Percentiles rank a stretch among this genome's conserved stretches.
phyloP scores from a whole-genome alignment of 352 stramenopile genomes.

The Pythium rishiriense region DNA sequence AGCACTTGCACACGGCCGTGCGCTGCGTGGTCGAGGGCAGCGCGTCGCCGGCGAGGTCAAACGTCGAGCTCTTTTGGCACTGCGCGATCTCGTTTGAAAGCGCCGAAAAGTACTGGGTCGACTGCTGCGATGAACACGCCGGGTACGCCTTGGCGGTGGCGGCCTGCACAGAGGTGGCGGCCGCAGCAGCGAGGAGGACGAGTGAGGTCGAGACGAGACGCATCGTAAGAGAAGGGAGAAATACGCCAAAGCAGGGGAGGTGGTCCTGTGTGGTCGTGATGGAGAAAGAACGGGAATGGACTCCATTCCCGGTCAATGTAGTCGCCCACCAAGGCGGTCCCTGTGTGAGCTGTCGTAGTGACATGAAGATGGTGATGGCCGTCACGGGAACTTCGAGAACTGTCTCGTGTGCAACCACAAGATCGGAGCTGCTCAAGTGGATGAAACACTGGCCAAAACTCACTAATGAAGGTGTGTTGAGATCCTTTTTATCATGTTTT shows the following conservation, averaged over 20 bases:
- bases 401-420: neutral
- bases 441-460: neutral
- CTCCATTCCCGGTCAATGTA: too few species aligned
- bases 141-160: slow-evolving; percentile 20
- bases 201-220: slow-evolving; percentile 5
- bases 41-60: slow-evolving; percentile 27
- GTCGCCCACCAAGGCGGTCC: too few species aligned
- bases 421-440: neutral
- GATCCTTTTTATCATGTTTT: neutral
- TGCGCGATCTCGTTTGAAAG: slow-evolving; percentile 28
- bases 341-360: too few species aligned
- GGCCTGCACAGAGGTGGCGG: neutral
- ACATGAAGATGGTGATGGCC: too few species aligned
- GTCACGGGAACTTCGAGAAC: neutral
- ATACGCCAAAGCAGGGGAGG: neutral
- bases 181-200: neutral
- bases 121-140: slow-evolving; percentile 15
- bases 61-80: slow-evolving; percentile 26
- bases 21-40: slow-evolving; percentile 29
- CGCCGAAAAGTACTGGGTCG: slow-evolving; percentile 19
- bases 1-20: slow-evolving; percentile 35
- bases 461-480: neutral
- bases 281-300: neutral
- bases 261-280: neutral
- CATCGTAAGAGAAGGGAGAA: neutral